phyloP scores from a whole-genome alignment of 2,329 filamentous ascomycete genomes.

The Mycocentrospora acerina region DNA sequence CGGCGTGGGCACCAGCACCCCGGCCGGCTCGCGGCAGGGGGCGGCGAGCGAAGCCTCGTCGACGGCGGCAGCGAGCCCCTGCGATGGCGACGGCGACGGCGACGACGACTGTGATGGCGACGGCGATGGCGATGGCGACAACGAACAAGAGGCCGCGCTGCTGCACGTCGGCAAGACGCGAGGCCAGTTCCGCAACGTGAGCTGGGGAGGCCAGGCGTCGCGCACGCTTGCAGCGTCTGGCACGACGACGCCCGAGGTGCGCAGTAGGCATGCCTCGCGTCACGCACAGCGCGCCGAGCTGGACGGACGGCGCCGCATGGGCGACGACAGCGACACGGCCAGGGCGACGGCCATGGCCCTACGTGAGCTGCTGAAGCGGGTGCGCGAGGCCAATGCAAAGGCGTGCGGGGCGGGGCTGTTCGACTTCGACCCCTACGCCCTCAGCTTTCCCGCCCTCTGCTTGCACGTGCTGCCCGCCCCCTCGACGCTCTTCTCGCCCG shows the following conservation, averaged over 20 bases:
- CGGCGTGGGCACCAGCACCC: conserved; percentile 31
- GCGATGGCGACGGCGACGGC: conserved; percentile 14
- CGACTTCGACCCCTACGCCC: conserved; percentile 80
- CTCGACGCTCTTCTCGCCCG: conserved; percentile 78
- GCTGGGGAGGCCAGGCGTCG: conserved; percentile 71
- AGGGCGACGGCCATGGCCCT: conserved; percentile 82
- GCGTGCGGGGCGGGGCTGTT: conserved; percentile 53
- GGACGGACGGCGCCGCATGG: conserved; percentile 63
- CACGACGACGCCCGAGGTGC: conserved; percentile 48
- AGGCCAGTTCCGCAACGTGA: conserved; percentile 59
- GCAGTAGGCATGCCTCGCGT: conserved; percentile 32
- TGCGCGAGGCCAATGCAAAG: conserved; percentile 71
- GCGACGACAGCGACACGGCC: conserved; percentile 75
- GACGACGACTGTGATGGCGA: conserved; percentile 14
- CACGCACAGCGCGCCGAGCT: conserved; percentile 58
- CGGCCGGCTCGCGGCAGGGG: conserved; percentile 22
- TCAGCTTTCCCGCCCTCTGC: conserved; percentile 83
- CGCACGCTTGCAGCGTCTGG: conserved; percentile 37
- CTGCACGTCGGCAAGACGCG: conserved; percentile 36
- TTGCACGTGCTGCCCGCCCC: conserved; percentile 79
- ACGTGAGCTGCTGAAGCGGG: conserved; percentile 76
- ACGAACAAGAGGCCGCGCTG: conserved; percentile 11
- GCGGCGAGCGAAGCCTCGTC: conserved; percentile 29
- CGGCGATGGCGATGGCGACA: conserved; percentile 13
- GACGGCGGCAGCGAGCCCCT: conserved; percentile 26